Conservation (phyloP, 257 asterid species). For the Prunella vulgaris region DNA sequence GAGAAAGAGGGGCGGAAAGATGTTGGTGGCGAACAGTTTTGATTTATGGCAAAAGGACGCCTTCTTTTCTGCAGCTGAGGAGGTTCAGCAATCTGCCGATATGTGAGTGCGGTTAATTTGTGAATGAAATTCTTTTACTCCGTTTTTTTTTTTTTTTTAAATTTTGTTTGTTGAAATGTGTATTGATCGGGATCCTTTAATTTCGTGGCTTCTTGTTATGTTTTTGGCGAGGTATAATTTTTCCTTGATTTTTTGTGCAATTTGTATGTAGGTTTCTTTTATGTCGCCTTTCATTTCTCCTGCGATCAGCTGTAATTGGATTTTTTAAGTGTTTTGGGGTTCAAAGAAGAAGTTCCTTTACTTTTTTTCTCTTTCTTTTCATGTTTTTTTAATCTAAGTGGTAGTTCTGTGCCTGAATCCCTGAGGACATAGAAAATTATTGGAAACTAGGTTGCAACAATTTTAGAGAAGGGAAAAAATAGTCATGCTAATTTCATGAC, state of each 20-base stretch:
- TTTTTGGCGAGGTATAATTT: constrained; percentile 8
- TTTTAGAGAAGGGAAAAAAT: neutral
- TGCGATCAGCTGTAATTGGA: neutral
- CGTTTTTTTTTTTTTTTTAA: neutral
- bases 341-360: neutral
- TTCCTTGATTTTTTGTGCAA: constrained; percentile 12
- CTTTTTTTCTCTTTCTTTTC: neutral
- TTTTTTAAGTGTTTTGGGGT: neutral
- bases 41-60: constrained; percentile 81
- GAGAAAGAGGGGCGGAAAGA: constrained; percentile 23
- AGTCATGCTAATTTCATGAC: neutral
- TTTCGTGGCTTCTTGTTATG: neutral
- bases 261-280: neutral
- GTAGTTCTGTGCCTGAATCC: neutral
- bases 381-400: neutral
- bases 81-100: constrained; percentile 80
- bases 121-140: neutral
- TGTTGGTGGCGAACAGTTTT: constrained; percentile 72
- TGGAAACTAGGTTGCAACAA: neutral
- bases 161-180: no score
- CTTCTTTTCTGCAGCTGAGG: constrained; percentile 81
- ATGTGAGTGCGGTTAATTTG: constrained; percentile 37
- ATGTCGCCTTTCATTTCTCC: neutral
- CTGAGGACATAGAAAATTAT: neutral
- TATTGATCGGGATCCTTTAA: constrained; percentile 23